These are phyloP conservation scores for Pyrenula massariospora DNA, from an alignment of 495 filamentous ascomycete genomes.

Conservation along the genomic window DNA sequence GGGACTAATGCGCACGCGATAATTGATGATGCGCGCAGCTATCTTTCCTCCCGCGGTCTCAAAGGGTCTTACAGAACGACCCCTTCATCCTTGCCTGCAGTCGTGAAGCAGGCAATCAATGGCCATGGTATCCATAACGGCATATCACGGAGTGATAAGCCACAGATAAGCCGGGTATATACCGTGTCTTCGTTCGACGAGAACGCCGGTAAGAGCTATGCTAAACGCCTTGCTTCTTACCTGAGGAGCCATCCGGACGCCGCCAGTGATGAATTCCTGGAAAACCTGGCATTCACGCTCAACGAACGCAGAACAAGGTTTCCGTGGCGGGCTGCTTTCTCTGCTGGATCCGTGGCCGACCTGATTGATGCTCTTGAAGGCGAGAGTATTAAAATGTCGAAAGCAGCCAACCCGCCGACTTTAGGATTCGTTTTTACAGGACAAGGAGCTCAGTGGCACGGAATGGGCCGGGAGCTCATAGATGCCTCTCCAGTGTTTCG, in stretches of 20 bases:
- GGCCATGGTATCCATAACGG: not conserved
- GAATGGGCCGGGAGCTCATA: slow-evolving; percentile 1
- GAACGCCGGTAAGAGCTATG: slow-evolving; percentile 7
- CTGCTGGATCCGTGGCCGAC: slow-evolving; percentile 15
- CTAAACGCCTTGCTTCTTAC: not conserved
- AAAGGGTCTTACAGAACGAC: slow-evolving; percentile 10
- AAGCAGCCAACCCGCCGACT: slow-evolving; percentile 1
- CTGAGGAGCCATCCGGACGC: not conserved
- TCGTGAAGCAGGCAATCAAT: slow-evolving; percentile 7
- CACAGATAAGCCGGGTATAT: not conserved
- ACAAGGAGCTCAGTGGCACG: slow-evolving; percentile 6
- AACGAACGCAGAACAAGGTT: slow-evolving; percentile 16
- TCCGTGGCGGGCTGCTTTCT: slow-evolving; percentile 15
- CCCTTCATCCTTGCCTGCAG: no score
- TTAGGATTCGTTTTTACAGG: slow-evolving; percentile 10
- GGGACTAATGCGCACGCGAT: slow-evolving; percentile 14
- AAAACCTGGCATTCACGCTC: slow-evolving; percentile 13
- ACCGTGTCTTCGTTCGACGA: slow-evolving; percentile 8
- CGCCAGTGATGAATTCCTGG: not conserved
- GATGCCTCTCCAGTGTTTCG: not conserved
- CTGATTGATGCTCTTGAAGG: slow-evolving; percentile 12
- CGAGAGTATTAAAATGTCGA: not conserved
- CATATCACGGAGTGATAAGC: not conserved
- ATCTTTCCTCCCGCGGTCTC: slow-evolving; percentile 3
- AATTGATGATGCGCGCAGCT: slow-evolving; percentile 18